phyloP scores from a whole-genome alignment of 129 eudicot species.

The Chrysanthemum lavandulifolium region DNA sequence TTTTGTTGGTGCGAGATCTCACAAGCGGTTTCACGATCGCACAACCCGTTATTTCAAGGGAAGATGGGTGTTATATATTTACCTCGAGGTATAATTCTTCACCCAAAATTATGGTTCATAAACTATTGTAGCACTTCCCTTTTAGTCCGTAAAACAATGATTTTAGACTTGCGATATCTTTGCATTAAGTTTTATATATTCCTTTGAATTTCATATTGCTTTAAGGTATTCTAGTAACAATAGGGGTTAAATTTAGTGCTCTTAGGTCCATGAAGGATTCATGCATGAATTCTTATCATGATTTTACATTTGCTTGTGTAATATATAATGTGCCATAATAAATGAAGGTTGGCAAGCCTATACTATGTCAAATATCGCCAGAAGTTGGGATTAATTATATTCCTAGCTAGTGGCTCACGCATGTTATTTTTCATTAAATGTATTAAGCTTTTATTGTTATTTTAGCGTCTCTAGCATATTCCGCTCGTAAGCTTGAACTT shows the following conservation, averaged over 20 bases:
- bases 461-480: constrained; percentile 66
- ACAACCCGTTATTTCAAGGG: no score
- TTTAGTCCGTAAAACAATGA: no score
- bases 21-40: no score
- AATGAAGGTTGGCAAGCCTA: not conserved
- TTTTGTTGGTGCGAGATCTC: no score
- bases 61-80: no score
- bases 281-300: not conserved
- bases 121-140: no score
- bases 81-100: no score
- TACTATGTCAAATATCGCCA: not conserved
- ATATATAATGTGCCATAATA: no score
- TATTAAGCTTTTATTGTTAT: not conserved
- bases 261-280: not conserved
- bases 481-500: constrained; percentile 79
- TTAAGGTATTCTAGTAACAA: no score
- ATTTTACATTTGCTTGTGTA: not conserved
- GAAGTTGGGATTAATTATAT: not conserved
- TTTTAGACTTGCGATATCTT: not conserved
- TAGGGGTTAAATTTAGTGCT: no score
- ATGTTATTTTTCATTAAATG: not conserved
- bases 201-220: not conserved
- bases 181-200: not conserved
- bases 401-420: not conserved
- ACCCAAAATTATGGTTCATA: no score